phyloP scores from a whole-genome alignment of 805 yeast species.

The Candida alai region DNA sequence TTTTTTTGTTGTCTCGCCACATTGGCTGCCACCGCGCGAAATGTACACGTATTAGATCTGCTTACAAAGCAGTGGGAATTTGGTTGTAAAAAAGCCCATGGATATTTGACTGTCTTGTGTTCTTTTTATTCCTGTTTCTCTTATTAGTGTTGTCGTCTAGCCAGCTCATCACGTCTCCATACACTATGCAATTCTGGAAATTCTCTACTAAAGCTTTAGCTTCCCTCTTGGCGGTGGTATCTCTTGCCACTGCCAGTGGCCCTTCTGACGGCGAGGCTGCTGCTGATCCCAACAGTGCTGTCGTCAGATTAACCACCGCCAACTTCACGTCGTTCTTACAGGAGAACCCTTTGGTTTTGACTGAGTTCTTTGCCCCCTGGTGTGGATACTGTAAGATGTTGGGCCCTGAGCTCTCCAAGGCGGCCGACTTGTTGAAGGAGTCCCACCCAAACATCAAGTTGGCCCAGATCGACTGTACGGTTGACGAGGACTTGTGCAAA shows the following conservation, averaged over 20 bases:
- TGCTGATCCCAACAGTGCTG: conserved; percentile 83
- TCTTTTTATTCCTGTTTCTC: conserved; percentile 1
- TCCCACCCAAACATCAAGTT: conserved; percentile 56
- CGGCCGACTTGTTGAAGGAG: conserved; percentile 60
- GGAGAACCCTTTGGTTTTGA: conserved; percentile 73
- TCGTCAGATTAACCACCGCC: conserved; percentile 68
- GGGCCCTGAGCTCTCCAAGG: conserved; percentile 76
- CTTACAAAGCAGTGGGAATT: too few relatives aligned
- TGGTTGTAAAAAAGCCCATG: too few relatives aligned
- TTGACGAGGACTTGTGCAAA: conserved; percentile 66
- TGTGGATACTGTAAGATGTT: conserved; percentile 92
- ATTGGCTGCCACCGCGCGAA: too few relatives aligned
- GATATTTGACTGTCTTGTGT: too few relatives aligned
- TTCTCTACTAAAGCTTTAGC: conserved; percentile 36
- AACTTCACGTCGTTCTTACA: conserved; percentile 63
- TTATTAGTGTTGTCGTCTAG: too few relatives aligned
- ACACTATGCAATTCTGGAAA: conserved; percentile 38
- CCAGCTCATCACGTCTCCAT: conserved; percentile 2
- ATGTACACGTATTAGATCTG: too few relatives aligned
- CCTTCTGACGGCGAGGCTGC: conserved; percentile 55
- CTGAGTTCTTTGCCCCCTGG: conserved; percentile 96
- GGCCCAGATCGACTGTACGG: conserved; percentile 86
- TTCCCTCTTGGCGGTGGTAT: conserved; percentile 32
- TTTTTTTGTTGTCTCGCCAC: neutral
- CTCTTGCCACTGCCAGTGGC: conserved; percentile 32